These are phyloP conservation scores for Begonia loranthoides DNA, from an alignment of 306 rosid genomes.

Conservation along the genomic window DNA sequence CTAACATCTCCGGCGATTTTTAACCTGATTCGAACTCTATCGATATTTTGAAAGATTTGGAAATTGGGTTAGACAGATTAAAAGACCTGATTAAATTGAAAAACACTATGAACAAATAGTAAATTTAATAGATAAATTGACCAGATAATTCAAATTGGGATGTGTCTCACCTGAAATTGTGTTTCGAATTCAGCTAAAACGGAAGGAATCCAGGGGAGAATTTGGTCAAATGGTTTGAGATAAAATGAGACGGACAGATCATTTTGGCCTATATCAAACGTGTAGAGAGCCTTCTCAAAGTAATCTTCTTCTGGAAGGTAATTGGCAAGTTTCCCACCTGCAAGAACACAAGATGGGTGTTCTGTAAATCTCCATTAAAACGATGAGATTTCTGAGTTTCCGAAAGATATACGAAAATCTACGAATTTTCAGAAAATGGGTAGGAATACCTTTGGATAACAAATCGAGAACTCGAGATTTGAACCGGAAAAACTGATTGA, in stretches of 20 bases:
- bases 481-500: constrained; percentile 19
- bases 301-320: constrained; percentile 17
- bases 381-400: background rate
- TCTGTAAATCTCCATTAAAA: background rate
- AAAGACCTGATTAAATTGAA: no score
- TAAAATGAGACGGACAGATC: constrained; percentile 24
- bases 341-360: background rate
- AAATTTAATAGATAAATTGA: no score
- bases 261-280: constrained; percentile 29
- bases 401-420: no score
- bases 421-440: no score
- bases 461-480: constrained; percentile 17
- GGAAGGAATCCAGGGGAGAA: constrained; percentile 14
- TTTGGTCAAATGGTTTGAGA: constrained; percentile 16
- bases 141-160: no score
- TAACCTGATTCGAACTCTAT: no score
- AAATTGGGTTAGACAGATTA: no score
- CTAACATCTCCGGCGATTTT: no score
- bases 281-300: constrained; percentile 22
- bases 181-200: constrained; percentile 18
- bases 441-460: constrained; percentile 12
- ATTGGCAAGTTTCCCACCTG: constrained; percentile 11
- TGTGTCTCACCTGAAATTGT: constrained; percentile 10
- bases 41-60: no score
- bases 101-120: no score